Conservation (phyloP, 2,329 filamentous ascomycete genomes). For the Domatiomyces catenatus region DNA sequence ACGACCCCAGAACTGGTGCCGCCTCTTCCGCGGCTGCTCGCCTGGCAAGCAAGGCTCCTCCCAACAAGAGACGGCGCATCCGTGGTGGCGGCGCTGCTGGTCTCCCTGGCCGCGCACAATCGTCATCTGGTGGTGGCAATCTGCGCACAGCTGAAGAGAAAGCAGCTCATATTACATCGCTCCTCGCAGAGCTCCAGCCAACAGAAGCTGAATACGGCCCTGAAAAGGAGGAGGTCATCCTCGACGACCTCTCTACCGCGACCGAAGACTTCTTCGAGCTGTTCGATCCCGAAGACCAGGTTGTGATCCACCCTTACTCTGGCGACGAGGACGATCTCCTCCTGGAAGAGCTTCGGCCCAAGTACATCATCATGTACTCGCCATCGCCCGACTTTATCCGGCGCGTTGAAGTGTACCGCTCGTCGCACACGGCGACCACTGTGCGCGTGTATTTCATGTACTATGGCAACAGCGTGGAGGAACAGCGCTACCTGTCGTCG, state of each 20-base stretch:
- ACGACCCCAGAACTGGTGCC: slow-evolving; percentile 46
- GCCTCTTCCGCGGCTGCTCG: slow-evolving; percentile 26
- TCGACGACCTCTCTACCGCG: slow-evolving; percentile 62
- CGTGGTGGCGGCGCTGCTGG: slow-evolving; percentile 58
- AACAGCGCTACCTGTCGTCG: slow-evolving; percentile 77
- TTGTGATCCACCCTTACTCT: slow-evolving; percentile 85
- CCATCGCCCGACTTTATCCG: slow-evolving; percentile 89
- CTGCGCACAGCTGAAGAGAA: slow-evolving; percentile 58
- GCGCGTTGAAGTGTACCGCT: slow-evolving; percentile 86
- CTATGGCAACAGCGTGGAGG: slow-evolving; percentile 86
- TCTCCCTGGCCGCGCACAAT: slow-evolving; percentile 29
- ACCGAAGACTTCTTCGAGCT: slow-evolving; percentile 76
- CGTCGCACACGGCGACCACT: slow-evolving; percentile 52
- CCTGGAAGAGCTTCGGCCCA: slow-evolving; percentile 83
- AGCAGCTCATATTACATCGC: slow-evolving; percentile 61
- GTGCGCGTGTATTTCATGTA: slow-evolving; percentile 95
- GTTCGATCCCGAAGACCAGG: slow-evolving; percentile 76
- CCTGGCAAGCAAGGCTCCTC: slow-evolving; percentile 40
- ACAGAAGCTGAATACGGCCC: slow-evolving; percentile 54
- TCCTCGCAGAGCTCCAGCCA: slow-evolving; percentile 72
- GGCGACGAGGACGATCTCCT: slow-evolving; percentile 92
- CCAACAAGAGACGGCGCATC: slow-evolving; percentile 73
- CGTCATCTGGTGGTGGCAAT: slow-evolving; percentile 51
- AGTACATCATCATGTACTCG: slow-evolving; percentile 98
- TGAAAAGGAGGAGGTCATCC: slow-evolving; percentile 59